Conservation (phyloP, 495 filamentous ascomycete species). For the Penicillium ucsense region DNA sequence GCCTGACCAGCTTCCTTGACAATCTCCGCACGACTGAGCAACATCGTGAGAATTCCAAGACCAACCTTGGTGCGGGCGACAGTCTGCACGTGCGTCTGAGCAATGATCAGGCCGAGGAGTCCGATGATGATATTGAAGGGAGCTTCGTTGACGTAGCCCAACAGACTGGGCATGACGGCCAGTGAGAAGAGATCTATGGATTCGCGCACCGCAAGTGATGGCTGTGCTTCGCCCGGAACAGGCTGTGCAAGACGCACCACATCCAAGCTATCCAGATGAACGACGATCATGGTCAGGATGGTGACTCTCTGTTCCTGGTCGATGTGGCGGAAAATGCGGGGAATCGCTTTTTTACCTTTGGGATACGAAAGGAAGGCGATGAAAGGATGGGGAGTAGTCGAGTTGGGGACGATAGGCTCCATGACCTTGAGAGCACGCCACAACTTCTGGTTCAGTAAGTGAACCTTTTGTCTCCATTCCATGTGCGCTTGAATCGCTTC, state of each 20-base stretch:
- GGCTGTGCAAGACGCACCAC: conserved; percentile 74
- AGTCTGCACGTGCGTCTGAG: conserved; percentile 65
- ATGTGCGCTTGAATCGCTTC: conserved; percentile 53
- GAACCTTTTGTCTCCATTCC: conserved; percentile 63
- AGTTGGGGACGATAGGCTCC: conserved; percentile 72
- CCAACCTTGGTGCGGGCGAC: conserved; percentile 80
- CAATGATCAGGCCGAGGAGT: conserved; percentile 73
- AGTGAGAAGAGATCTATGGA: conserved; percentile 83
- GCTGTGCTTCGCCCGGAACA: conserved; percentile 54
- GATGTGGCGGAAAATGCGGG: conserved; percentile 88
- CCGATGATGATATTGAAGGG: conserved; percentile 83
- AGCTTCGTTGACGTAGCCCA: conserved; percentile 82
- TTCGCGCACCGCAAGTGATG: conserved; percentile 66
- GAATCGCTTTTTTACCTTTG: conserved; percentile 94
- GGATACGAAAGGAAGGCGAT: conserved; percentile 89
- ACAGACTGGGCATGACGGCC: conserved; percentile 79
- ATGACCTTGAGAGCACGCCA: conserved; percentile 83
- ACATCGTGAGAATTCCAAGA: conserved; percentile 84
- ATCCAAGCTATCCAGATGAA: conserved; percentile 87
- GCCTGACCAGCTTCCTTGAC: conserved; percentile 68
- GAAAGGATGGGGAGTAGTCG: conserved; percentile 76
- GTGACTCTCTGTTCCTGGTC: conserved; percentile 86
- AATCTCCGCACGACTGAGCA: conserved; percentile 86
- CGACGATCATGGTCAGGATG: conserved; percentile 86
- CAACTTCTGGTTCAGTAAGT: conserved; percentile 65